A percentile compares a stretch with the other conserved stretches of the same genome.
These are phyloP conservation scores for Eucalyptus sp. DNA, from an alignment of 345 rosid species.

Conservation along the genomic window DNA sequence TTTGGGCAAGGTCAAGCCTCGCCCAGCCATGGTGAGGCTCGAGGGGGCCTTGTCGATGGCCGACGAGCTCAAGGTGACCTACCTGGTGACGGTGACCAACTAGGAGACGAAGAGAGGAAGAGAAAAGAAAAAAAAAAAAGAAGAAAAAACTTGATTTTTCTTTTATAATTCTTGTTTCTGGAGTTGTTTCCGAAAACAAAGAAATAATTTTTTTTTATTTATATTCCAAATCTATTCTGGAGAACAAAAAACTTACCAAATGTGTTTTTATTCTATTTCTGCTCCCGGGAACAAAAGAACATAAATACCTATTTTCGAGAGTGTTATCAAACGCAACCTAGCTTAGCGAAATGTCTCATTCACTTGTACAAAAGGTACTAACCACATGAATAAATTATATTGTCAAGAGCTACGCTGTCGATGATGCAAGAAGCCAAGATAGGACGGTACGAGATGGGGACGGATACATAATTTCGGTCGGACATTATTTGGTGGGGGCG, in stretches of 20 bases:
- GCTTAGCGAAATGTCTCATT: neutral
- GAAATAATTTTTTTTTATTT: no score
- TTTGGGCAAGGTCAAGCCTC: no score
- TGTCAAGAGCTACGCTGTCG: neutral
- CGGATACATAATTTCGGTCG: neutral
- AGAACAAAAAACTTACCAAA: no score
- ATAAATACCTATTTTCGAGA: fast-evolving
- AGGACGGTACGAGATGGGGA: neutral
- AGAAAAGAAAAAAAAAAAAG: fast-evolving
- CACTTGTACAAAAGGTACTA: neutral
- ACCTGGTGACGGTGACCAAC: fast-evolving
- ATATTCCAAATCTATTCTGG: no score
- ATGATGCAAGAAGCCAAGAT: neutral
- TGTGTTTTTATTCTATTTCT: fast-evolving
- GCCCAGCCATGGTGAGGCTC: fast-evolving
- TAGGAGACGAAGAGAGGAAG: no score
- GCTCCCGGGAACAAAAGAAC: fast-evolving
- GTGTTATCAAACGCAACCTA: fast-evolving
- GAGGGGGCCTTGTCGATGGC: no score
- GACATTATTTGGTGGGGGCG: neutral
- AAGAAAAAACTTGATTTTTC: no score
- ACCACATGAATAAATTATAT: neutral
- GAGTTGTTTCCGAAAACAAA: no score
- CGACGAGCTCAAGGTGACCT: no score
- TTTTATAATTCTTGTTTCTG: fast-evolving